These are phyloP conservation scores for Magnusiomyces paraingens DNA, from an alignment of 1,139 yeast species.

Conservation along the genomic window DNA sequence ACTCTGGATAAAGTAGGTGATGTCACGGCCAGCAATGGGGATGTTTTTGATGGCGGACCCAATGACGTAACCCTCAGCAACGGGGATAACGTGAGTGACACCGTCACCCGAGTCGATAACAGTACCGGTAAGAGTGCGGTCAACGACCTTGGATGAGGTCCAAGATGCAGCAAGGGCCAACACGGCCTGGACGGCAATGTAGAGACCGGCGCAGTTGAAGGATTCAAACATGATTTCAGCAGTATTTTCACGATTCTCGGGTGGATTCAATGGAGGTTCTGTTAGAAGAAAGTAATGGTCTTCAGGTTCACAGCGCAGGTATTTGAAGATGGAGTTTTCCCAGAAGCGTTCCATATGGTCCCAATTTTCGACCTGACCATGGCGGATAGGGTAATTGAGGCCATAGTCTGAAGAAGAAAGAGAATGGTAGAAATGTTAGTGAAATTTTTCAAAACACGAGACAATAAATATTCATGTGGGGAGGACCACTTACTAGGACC, in stretches of 20 bases:
- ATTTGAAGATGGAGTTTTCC: slow-evolving; percentile 95
- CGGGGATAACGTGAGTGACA: slow-evolving; percentile 98
- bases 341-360: slow-evolving; percentile 99
- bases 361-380: slow-evolving; percentile 98
- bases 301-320: slow-evolving; percentile 95
- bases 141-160: slow-evolving; percentile 94
- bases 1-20: slow-evolving; percentile 87
- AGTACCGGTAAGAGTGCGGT: slow-evolving; percentile 94
- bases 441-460: background rate
- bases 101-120: slow-evolving; percentile 98
- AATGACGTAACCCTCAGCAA: slow-evolving; percentile 97
- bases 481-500: slow-evolving; percentile 47
- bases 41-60: slow-evolving; percentile 96
- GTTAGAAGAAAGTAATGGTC: slow-evolving; percentile 93
- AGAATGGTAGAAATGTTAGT: background rate
- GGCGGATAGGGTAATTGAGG: slow-evolving; percentile 85
- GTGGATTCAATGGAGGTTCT: slow-evolving; percentile 98
- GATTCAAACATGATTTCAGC: slow-evolving; percentile 99
- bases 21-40: slow-evolving; percentile 98
- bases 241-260: slow-evolving; percentile 95
- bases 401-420: slow-evolving; percentile 49
- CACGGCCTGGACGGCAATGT: slow-evolving; percentile 98
- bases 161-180: slow-evolving; percentile 97
- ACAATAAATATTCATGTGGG: background rate
- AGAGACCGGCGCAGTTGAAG: slow-evolving; percentile 96